phyloP scores from a whole-genome alignment of 495 filamentous ascomycete species.

The Massariosphaeria phaeospora region DNA sequence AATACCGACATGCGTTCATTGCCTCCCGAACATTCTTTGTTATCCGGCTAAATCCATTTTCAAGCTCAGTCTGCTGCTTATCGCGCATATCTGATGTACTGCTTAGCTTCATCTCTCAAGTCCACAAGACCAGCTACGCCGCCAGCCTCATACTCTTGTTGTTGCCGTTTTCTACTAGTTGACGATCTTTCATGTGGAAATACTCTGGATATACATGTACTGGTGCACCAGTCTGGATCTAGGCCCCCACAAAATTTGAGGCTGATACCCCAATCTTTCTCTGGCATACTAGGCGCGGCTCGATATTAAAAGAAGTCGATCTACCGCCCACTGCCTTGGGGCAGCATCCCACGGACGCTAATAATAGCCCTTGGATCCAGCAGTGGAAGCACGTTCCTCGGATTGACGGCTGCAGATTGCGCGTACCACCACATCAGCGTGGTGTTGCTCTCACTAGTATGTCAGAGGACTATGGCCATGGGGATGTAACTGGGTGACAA shows the following conservation, averaged over 20 bases:
- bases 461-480: not conserved
- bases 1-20: not conserved
- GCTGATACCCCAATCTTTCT: constrained; percentile 10
- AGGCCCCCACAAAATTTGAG: not conserved
- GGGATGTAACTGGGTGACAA: not conserved
- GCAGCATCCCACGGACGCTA: not conserved
- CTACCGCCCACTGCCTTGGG: constrained; percentile 2
- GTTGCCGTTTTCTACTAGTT: not conserved
- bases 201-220: too few species aligned
- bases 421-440: not conserved
- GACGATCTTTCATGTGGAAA: too few species aligned
- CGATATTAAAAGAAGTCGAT: constrained; percentile 21
- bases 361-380: constrained; percentile 4
- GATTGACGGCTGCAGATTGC: constrained; percentile 7
- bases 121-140: not conserved
- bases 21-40: constrained; percentile 2
- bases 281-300: constrained; percentile 6
- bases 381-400: not conserved
- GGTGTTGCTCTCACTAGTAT: not conserved
- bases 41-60: constrained; percentile 23
- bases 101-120: not conserved
- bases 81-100: not conserved
- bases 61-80: not conserved
- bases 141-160: not conserved
- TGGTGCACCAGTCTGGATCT: not conserved